A percentile compares a stretch with the other conserved stretches of the same genome.
These are phyloP conservation scores for Withania somnifera DNA, from an alignment of 305 asterid genomes.

Conservation along the genomic window DNA sequence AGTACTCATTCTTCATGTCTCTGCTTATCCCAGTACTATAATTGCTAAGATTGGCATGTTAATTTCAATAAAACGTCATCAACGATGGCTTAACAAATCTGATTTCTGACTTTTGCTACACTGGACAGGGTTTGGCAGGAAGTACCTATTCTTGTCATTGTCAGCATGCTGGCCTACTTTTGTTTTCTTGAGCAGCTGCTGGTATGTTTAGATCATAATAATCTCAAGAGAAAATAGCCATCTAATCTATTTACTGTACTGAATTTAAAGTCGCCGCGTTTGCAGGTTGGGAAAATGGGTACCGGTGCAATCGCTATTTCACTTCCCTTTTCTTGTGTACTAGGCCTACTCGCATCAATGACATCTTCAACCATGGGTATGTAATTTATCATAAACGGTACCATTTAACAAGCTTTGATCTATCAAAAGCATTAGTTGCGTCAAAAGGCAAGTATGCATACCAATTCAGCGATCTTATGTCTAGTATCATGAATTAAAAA, in stretches of 20 bases:
- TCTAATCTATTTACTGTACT: not conserved
- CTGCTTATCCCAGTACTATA: not conserved
- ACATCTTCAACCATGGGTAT: conserved; percentile 93
- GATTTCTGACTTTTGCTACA: not conserved
- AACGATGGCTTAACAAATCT: not conserved
- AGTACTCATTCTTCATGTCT: not conserved
- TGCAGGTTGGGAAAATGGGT: conserved; percentile 74
- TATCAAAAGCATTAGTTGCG: not conserved
- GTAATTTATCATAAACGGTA: conserved; percentile 3
- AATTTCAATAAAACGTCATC: not conserved
- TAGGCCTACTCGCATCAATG: conserved; percentile 81
- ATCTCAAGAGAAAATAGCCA: not conserved
- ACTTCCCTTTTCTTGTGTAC: conserved; percentile 91
- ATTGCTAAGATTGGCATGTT: not conserved
- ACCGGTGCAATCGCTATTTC: conserved; percentile 77
- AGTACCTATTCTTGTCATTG: conserved; percentile 77
- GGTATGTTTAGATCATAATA: conserved; percentile 31
- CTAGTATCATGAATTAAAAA: not conserved
- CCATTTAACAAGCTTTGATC: not conserved
- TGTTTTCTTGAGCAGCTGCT: conserved; percentile 92
- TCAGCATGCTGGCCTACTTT: conserved; percentile 91
- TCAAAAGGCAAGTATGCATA: not conserved
- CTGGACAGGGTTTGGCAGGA: conserved; percentile 84
- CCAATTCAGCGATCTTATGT: not conserved
- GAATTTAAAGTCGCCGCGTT: not conserved